Percentiles rank a stretch among this genome's conserved stretches.
Evolutionary conservation across 225 moss, liverwort and hornwort genomes (phyloP).

Genomic region (Pseudisothecium myosuroides): DNA sequence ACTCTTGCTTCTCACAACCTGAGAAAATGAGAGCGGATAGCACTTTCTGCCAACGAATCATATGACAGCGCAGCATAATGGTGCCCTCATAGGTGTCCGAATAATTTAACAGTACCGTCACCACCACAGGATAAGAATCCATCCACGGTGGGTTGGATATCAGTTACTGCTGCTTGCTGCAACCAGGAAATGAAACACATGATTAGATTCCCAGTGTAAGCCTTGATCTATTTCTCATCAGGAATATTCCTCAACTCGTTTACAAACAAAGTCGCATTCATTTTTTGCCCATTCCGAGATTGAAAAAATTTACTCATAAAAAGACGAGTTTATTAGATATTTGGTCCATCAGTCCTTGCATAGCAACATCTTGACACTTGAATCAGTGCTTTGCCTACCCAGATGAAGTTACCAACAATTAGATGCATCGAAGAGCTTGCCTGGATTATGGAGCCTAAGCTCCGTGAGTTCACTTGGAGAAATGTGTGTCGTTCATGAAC

Average conservation of each 20-base stretch:
- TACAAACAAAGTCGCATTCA: not conserved
- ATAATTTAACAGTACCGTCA: slow-evolving; percentile 44
- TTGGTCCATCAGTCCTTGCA: not conserved
- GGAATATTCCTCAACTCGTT: not conserved
- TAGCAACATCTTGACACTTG: not conserved
- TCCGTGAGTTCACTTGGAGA: slow-evolving; percentile 47
- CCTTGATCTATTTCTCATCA: not conserved
- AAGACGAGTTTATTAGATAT: not conserved
- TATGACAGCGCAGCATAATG: not conserved
- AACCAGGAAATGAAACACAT: not conserved
- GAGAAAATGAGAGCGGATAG: not conserved
- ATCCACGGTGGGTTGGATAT: slow-evolving; percentile 41
- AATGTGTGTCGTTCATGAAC: slow-evolving; percentile 57
- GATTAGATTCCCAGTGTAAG: not conserved
- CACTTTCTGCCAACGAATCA: not conserved
- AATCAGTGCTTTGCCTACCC: not conserved
- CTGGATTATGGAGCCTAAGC: slow-evolving; percentile 59
- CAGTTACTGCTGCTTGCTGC: slow-evolving; percentile 57
- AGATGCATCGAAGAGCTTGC: slow-evolving; percentile 9
- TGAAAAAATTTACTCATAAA: not conserved
- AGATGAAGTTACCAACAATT: not conserved
- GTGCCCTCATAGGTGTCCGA: slow-evolving; percentile 13
- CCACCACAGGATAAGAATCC: slow-evolving; percentile 51
- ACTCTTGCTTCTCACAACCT: not conserved
- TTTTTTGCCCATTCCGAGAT: not conserved